Evolutionary conservation across 257 asterid species (phyloP).

Genomic region (Primulina tabacum): DNA sequence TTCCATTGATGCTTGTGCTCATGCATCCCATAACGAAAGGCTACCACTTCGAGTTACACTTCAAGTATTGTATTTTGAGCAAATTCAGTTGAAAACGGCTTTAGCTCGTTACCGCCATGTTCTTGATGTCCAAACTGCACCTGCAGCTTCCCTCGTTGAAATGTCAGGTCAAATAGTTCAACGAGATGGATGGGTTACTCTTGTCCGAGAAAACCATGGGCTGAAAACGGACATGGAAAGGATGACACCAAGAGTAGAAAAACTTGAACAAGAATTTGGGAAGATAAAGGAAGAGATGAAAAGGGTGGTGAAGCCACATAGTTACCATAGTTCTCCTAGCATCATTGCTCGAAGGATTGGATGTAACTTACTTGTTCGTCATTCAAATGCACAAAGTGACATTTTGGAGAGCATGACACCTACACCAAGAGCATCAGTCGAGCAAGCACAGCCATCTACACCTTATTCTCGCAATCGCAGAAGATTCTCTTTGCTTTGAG

Average conservation of each 20-base stretch:
- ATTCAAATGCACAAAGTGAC: slow-evolving; percentile 53
- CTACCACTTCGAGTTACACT: slow-evolving; percentile 80
- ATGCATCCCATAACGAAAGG: slow-evolving; percentile 91
- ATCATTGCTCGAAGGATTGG: slow-evolving; percentile 33
- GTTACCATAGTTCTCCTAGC: slow-evolving; percentile 67
- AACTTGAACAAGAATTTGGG: slow-evolving; percentile 77
- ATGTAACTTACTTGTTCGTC: slow-evolving; percentile 57
- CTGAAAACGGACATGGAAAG: slow-evolving; percentile 79
- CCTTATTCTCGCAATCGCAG: slow-evolving; percentile 45
- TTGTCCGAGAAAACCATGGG: slow-evolving; percentile 76
- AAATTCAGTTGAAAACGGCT: slow-evolving; percentile 80
- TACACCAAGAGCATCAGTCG: slow-evolving; percentile 67
- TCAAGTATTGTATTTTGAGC: slow-evolving; percentile 92
- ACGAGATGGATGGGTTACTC: slow-evolving; percentile 84
- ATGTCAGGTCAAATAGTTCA: slow-evolving; percentile 48
- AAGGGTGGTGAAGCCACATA: slow-evolving; percentile 64
- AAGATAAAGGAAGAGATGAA: slow-evolving; percentile 81
- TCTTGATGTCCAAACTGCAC: slow-evolving; percentile 69
- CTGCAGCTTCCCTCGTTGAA: slow-evolving; percentile 42
- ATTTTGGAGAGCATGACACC: slow-evolving; percentile 53
- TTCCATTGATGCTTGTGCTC: slow-evolving; percentile 91
- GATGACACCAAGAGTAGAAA: slow-evolving; percentile 82
- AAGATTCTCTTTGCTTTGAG: slow-evolving; percentile 57
- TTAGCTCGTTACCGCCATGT: slow-evolving; percentile 71
- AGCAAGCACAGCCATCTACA: slow-evolving; percentile 38